Base-by-base conservation (phyloP, 2,329 filamentous ascomycete genomes). In the Cadophora malorum region DNA sequence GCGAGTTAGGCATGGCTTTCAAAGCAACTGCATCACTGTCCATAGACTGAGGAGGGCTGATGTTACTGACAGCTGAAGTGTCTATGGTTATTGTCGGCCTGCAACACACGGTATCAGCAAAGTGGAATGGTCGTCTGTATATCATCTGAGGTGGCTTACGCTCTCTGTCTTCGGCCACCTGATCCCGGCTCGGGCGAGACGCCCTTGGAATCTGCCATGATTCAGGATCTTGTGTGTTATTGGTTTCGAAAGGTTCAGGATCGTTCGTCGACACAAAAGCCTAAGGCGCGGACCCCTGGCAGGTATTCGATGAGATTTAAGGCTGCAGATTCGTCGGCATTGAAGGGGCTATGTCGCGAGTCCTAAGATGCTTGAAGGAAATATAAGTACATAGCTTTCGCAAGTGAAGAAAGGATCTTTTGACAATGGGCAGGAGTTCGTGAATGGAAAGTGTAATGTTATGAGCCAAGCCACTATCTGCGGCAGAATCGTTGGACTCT, bases 11-110 rank as follows among this genome's bases (percentile, higher is more conserved):
- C 35, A 78, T 71, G 60, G 77, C 70, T 71, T 78, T 79, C 63
- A 78, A 73, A 65, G 76, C 74, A 63, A 74, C 73, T 16, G 76
- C 72, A 67, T 80, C 78, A 60, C 64, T 67, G 53, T 77, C 74
- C 71, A 76, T 74, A 8, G 78, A 72, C 63, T 77, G 71, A 52
- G 77, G 71, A 59, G 72, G 69, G 63, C 68, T 76, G 33, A 62
- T 67, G 55, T 68, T 77, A 76, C 79, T 83, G 71, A 85, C 83
- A 65, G 84, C 83, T 67, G 84, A 85, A 25, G 84, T 86, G 74
- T 87, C 84, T 70, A 87, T 85, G 35, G 84, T 86, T 63, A 86
- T 87, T 12, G 84, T 86, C 25, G 85, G 85, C 65, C 77, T 79
- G 65, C 28, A 60, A 62, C 41, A 53, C 25, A 53, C 25, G 12